phyloP scores from a whole-genome alignment of 805 yeast species.

The Starmerella scarabaei region DNA sequence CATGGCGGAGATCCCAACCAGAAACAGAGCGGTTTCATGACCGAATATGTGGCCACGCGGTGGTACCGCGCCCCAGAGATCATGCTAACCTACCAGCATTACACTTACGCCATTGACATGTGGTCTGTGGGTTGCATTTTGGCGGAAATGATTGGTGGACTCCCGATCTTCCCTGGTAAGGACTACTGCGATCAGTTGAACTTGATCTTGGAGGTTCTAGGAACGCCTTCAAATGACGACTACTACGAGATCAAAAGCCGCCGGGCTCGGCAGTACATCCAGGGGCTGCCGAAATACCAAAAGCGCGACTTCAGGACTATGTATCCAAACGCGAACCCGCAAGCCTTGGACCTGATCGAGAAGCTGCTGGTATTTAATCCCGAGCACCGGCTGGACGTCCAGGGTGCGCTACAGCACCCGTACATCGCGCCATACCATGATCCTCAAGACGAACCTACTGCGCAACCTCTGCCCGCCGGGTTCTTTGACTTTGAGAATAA shows the following conservation, averaged over 20 bases:
- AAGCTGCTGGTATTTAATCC: slow-evolving; percentile 83
- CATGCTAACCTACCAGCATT: slow-evolving; percentile 86
- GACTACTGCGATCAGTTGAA: slow-evolving; percentile 93
- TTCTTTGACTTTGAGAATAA: slow-evolving; percentile 71
- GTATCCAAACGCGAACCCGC: slow-evolving; percentile 77
- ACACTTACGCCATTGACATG: slow-evolving; percentile 90
- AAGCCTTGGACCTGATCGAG: slow-evolving; percentile 68
- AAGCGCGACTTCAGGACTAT: slow-evolving; percentile 24
- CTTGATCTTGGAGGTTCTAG: slow-evolving; percentile 72
- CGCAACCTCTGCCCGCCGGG: slow-evolving; percentile 62
- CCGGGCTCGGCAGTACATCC: slow-evolving; percentile 83
- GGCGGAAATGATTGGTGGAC: slow-evolving; percentile 84
- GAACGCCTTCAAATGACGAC: slow-evolving; percentile 78
- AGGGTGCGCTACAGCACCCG: slow-evolving; percentile 79
- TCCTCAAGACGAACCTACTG: slow-evolving; percentile 61
- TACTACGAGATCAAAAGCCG: slow-evolving; percentile 61
- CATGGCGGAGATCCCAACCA: slow-evolving; percentile 53
- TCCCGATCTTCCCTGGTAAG: slow-evolving; percentile 85
- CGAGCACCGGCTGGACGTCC: slow-evolving; percentile 66
- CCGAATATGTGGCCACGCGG: slow-evolving; percentile 95
- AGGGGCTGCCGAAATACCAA: slow-evolving; percentile 56
- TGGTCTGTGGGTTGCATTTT: slow-evolving; percentile 98
- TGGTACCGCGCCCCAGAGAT: slow-evolving; percentile 99
- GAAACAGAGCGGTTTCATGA: slow-evolving; percentile 80
- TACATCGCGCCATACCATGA: slow-evolving; percentile 85